Percentiles rank a stretch among this genome's conserved stretches.
Conservation (phyloP, 1,284 basidiomycete species). For the Earliella scabrosa region DNA sequence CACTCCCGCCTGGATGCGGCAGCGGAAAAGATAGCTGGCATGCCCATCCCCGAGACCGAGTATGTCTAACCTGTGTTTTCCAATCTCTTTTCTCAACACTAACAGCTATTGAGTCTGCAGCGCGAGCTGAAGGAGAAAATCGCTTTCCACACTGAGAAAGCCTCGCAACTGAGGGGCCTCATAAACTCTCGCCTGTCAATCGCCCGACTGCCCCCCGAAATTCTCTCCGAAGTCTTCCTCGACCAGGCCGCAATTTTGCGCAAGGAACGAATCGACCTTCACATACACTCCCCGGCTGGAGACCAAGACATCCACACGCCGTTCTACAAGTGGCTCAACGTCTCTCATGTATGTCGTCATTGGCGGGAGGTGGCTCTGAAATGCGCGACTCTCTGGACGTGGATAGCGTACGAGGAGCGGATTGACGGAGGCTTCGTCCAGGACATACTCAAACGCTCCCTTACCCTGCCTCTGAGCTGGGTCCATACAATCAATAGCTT, state of each 20-base stretch:
- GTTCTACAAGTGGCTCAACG: conserved; percentile 9
- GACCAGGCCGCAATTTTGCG: neutral
- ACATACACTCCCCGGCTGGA: neutral
- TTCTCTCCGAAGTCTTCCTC: conserved; percentile 8
- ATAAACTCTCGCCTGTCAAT: neutral
- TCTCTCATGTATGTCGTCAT: conserved; percentile 11
- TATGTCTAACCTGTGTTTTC: neutral
- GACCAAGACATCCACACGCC: conserved; percentile 3
- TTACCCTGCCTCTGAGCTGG: neutral
- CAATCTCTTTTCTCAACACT: neutral
- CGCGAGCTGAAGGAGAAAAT: neutral
- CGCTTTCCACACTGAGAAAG: neutral
- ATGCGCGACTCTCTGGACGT: conserved; percentile 6
- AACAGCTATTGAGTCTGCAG: neutral
- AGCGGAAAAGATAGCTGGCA: neutral
- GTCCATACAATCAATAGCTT: neutral
- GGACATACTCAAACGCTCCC: neutral
- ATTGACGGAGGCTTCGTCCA: neutral
- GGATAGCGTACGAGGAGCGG: conserved; percentile 3
- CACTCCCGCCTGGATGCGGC: no score
- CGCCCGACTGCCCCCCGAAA: conserved; percentile 4
- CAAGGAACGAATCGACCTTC: neutral
- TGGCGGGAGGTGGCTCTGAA: conserved; percentile 9
- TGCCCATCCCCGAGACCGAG: neutral
- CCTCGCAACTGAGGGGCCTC: neutral